Evolutionary conservation across 148 eudicot genomes (phyloP), one percentile per base, ranked within the genome.

Genomic region (Polygonum maritimum): DNA sequence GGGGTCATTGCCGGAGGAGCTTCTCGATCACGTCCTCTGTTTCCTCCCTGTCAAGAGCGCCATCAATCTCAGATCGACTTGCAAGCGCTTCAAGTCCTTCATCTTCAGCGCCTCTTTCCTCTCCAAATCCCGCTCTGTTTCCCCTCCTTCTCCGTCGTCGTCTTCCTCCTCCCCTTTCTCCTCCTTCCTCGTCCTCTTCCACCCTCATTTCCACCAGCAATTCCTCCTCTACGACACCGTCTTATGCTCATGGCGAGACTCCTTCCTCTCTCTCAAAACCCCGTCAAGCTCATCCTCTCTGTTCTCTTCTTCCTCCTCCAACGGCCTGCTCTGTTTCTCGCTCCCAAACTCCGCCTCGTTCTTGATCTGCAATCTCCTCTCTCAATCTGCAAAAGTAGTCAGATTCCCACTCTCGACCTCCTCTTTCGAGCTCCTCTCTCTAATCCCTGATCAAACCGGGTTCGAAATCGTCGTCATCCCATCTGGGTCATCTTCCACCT

Each of bases 281-380:
- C 57, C 86, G 1, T 75, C 80, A 71, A 18, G 82, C 2, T 78
- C 84, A 5, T 67, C 48, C 44, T 67, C 44, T 15, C 44, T 67
- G 19, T 16, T 14, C 85, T 89, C 33, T 19, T 83, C 31, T 5
- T 85, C 89, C 41, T 21, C 85, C 44, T 82, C 89, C 67, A 81
- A 79, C 41, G 90, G 89, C 49, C 82, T 89, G 38, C 84, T 89
- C 65, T 92, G 97, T 63, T 89, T 92, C 78, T 83, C 84, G 31
- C 74, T 82, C 73, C 87, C 82, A 0, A 26, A 40, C 39, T 82
- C 88, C 8, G 74, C 80, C 31, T 84, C 82, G 15, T 88, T 92
- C 79, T 31, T 92, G 14, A 71, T 92, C 49, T 79, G 77, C 75
- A 87, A 88, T 51, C 81, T 82, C 58, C 48, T 92, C 8, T 76